Conservation (phyloP, 768 basidiomycete genomes). For the Bullera alba region DNA sequence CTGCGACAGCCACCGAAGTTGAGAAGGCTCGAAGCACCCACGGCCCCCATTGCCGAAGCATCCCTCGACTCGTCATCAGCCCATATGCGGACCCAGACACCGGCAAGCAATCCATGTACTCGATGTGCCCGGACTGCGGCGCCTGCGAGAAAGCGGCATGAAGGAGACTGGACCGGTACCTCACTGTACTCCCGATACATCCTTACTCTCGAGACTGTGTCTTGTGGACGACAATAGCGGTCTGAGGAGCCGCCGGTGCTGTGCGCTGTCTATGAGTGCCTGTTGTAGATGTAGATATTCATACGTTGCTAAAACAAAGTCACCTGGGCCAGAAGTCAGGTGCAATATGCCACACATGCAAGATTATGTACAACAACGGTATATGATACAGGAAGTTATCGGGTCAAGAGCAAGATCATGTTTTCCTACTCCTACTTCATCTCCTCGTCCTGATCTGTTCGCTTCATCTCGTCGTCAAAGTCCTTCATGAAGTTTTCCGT, state of each 20-base stretch:
- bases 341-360: too few relatives aligned
- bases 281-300: too few relatives aligned
- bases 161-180: too few relatives aligned
- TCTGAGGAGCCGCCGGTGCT: too few relatives aligned
- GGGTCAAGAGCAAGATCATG: neutral
- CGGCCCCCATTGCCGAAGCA: slow-evolving; percentile 30
- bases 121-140: slow-evolving; percentile 33
- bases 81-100: slow-evolving; percentile 34
- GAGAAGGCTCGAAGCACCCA: slow-evolving; percentile 28
- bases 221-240: too few relatives aligned
- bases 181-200: too few relatives aligned
- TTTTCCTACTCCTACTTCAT: neutral
- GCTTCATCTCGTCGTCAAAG: neutral
- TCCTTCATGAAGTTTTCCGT: neutral
- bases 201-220: too few relatives aligned
- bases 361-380: neutral
- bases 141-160: slow-evolving; percentile 25
- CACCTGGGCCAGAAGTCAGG: too few relatives aligned
- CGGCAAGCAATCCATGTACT: slow-evolving; percentile 32
- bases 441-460: neutral
- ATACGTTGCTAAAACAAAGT: too few relatives aligned
- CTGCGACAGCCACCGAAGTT: slow-evolving; percentile 23
- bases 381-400: neutral
- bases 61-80: slow-evolving; percentile 28
- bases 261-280: too few relatives aligned